phyloP scores from a whole-genome alignment of 148 eudicot genomes.

The Arctostaphylos glauca region DNA sequence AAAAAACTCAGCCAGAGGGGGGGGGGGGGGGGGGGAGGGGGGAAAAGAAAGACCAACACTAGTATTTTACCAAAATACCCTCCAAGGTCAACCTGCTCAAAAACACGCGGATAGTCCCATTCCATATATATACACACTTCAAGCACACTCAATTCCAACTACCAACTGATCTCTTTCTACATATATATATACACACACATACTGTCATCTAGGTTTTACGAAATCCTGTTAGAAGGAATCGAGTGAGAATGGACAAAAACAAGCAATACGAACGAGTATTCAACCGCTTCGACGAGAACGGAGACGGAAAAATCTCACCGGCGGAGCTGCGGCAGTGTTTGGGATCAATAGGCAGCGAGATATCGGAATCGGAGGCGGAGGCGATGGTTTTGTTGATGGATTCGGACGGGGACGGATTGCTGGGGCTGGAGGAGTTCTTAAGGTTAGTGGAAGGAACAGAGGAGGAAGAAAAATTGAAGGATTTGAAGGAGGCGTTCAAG shows the following conservation, averaged over 20 bases:
- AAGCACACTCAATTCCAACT: too few species aligned
- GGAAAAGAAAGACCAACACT: too few species aligned
- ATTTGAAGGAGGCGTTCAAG: constrained; percentile 35
- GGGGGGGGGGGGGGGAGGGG: too few species aligned
- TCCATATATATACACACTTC: too few species aligned
- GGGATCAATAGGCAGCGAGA: constrained; percentile 11
- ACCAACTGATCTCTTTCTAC: neutral
- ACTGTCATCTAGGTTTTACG: neutral
- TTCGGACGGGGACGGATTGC: constrained; percentile 39
- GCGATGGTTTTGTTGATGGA: constrained; percentile 34
- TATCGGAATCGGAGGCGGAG: constrained; percentile 35
- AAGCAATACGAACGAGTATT: constrained; percentile 30
- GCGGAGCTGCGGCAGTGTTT: constrained; percentile 35
- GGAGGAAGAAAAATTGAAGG: constrained; percentile 27
- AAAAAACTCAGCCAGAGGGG: neutral
- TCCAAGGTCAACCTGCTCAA: too few species aligned
- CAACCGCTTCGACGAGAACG: constrained; percentile 34
- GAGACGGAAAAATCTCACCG: constrained; percentile 44
- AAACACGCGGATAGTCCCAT: too few species aligned
- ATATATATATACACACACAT: neutral
- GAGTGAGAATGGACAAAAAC: constrained; percentile 14
- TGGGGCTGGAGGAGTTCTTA: constrained; percentile 35
- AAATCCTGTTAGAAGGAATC: neutral
- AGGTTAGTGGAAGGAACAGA: constrained; percentile 33
- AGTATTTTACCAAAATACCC: too few species aligned